Percentiles rank a stretch among this genome's conserved stretches.
phyloP scores from a whole-genome alignment of 148 eudicot species.

The Diospyros kaki region DNA sequence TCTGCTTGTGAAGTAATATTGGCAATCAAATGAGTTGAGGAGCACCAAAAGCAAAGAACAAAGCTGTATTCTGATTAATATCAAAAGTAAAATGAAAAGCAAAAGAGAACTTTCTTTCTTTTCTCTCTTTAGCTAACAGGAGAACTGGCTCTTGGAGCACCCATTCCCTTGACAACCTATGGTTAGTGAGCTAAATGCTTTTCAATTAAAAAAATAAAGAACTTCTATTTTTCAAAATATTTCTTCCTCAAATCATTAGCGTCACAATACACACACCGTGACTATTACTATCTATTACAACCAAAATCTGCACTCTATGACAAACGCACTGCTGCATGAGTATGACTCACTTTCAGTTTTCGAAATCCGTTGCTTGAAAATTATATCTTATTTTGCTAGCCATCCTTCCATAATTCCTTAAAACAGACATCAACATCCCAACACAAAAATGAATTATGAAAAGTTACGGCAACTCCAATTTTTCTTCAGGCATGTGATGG shows the following conservation, averaged over 20 bases:
- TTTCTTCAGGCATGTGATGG: not conserved
- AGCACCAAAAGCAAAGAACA: not conserved
- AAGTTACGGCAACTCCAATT: not conserved
- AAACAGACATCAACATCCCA: not conserved
- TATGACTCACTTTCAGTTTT: not conserved
- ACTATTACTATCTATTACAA: not conserved
- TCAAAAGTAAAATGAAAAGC: not conserved
- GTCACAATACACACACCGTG: not conserved
- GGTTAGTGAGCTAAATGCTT: not conserved
- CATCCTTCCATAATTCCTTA: not conserved
- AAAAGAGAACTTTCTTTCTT: not conserved
- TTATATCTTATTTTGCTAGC: too few relatives aligned
- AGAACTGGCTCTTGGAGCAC: not conserved
- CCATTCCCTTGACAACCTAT: not conserved
- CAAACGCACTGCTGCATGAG: not conserved
- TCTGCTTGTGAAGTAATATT: not conserved
- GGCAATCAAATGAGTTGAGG: not conserved
- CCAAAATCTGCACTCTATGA: not conserved
- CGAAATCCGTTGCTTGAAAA: not conserved
- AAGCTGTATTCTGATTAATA: not conserved
- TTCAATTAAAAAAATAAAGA: not conserved
- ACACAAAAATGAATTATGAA: not conserved
- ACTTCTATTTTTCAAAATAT: not conserved
- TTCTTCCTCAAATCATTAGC: not conserved
- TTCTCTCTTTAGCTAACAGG: not conserved